Evolutionary conservation across 768 basidiomycete species (phyloP), one percentile per base, ranked within the genome.

Genomic region (Wakefieldia striispora): DNA sequence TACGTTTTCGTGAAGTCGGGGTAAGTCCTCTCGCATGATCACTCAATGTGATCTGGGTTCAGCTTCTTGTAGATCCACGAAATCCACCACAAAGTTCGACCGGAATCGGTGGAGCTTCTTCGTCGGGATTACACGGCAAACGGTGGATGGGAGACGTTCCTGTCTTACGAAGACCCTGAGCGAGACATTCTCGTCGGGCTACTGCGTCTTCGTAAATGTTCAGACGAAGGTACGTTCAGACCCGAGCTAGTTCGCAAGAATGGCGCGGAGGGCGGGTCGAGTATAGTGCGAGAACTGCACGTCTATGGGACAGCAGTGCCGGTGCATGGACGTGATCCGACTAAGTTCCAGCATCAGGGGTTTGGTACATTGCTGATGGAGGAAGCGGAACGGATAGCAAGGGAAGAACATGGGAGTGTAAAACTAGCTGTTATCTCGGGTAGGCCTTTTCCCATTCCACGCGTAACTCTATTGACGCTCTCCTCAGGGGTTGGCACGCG

Each of bases 91-190:
- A 95, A 95, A 72, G 91, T 98, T 40, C 83, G 94, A 19, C 95
- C 95, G 51, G 91, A 95, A 66, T 88, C 91, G 14, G 89, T 97
- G 44, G 97, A 99, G 69, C 84, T 99, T 4, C 83, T 99, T 29
- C 82, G 97, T 50, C 79, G 97, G 35, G 97, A 99, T 66, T 99
- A 99, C 68, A 75, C 88, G 3, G 97, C 97, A 26, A 99, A 98
- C 63, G 95, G 95, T 6, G 95, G 97, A 40, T 99, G 97, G 97
- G 97, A 99, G 72, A 98, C 97, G 2, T 99, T 99, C 80, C 73
- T 99, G 6, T 95, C 95, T 24, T 99, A 98, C 65, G 97, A 99
- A 72, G 97, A 99, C 67, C 95, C 97, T 6, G 93, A 94, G 69
- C 83, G 82, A 46, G 97, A 99, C 62, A 98, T 99, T 67, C 83